Evolutionary conservation across 352 stramenopile genomes (phyloP), one percentile per base, ranked within the genome.

Genomic region (Phytopythium mirpurense): DNA sequence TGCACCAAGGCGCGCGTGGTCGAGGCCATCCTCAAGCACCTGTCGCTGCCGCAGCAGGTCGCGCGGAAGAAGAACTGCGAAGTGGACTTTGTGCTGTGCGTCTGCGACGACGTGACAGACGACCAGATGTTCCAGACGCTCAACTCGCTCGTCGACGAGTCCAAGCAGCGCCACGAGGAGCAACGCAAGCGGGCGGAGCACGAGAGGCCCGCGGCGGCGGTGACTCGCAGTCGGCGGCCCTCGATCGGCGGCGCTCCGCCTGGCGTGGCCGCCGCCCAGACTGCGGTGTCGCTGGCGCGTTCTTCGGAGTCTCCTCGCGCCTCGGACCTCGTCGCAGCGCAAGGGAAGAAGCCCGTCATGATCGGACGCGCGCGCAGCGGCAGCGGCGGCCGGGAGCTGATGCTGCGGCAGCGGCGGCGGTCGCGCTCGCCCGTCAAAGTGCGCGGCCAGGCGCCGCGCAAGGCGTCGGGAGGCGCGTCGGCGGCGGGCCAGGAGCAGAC

Each of bases 51-150:
- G 29, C 63, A 84, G 40, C 79, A 90, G 52, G 72, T 92, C n/a
- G 50, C 62, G 15, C 74, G 72, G 55, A 84, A 77, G 62, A 79
- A 74, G n/a, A 62, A 76, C 46, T 62, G 78, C 26, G 78, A 90
- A 36, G 79, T 96, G 26, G 86, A 96, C 54, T 96, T 96, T 63
- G 73, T 96, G 16, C 49, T 96, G 9, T 95, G 85, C 37, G 85
- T 96, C 35, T 92, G 86, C 53, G 86, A 96, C 57, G 86, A 96
- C 51, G 73, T 84, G 27, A 92, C 77, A 1, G 86, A 96, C 51
- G 85, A 96, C 53, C 85, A 96, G 70, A 95, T 96, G 85, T 96
- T 95, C 60, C 79, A 93, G 60, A 92, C 78, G 23, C 59, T 96
- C 43, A 88, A 90, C 46, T 70, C 78, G 24, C 63, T 94, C n/a